Evolutionary conservation across 2,329 filamentous ascomycete species (phyloP).

Genomic region (Hawksworthiomyces lignivorus): DNA sequence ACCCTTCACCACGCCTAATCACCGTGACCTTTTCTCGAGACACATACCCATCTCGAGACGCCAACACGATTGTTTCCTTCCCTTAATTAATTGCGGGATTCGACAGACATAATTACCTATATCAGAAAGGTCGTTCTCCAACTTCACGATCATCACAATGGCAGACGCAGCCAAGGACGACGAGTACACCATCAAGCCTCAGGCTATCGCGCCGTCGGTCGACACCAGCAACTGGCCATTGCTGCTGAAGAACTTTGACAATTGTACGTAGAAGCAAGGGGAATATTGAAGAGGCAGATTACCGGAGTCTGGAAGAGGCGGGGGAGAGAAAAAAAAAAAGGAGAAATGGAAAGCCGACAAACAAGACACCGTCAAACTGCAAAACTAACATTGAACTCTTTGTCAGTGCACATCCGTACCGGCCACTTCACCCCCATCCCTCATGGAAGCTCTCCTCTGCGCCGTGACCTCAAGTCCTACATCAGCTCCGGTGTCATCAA

Average conservation of each 20-base stretch:
- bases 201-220: constrained; percentile 67
- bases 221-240: constrained; percentile 89
- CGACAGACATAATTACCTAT: neutral
- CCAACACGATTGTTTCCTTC: too few relatives aligned
- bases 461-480: constrained; percentile 94
- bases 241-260: constrained; percentile 92
- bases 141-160: constrained; percentile 4
- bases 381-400: too few relatives aligned
- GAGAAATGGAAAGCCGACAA: too few relatives aligned
- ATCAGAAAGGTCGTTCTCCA: neutral
- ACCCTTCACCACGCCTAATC: too few relatives aligned
- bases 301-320: too few relatives aligned
- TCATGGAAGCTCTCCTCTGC: constrained; percentile 81
- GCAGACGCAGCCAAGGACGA: constrained; percentile 37
- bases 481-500: constrained; percentile 98
- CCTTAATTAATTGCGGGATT: too few relatives aligned
- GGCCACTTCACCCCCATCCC: constrained; percentile 97
- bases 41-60: too few relatives aligned
- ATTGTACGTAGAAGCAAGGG: constrained; percentile 53
- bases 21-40: too few relatives aligned
- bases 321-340: too few relatives aligned
- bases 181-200: constrained; percentile 87
- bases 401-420: constrained; percentile 82
- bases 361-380: too few relatives aligned
- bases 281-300: neutral